Base-by-base conservation (phyloP, 1,139 yeast genomes). In the Taphrina flavorubra region DNA sequence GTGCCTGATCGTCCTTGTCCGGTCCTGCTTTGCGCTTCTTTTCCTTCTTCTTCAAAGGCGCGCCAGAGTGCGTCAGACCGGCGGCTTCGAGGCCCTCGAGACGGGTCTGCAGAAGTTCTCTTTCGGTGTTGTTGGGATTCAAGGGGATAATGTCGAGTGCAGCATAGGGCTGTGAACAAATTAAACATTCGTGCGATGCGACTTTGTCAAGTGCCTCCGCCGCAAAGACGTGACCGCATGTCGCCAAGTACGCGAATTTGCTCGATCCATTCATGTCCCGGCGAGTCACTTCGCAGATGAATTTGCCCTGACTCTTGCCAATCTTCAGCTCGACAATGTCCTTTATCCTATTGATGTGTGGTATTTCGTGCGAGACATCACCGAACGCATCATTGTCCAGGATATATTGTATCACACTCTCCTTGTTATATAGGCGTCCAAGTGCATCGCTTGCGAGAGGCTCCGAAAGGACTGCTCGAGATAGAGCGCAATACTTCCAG, bases 391-490 rank as follows among this genome's bases (percentile, higher is more conserved):
- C 76, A 20, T 79, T 79, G 37, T 79, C 79, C 2, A 88, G 76
- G 18, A 89, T 76, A 75, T 83, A 82, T 74, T 87, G 88, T 14
- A 92, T 74, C 0, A 90, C 77, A 47, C 87, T 80, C 71, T 88
- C 92, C 73, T 89, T 90, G 72, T 87, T 84, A 76, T 85, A 89
- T n/a, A 92, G 74, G 46, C 81, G 77, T 0, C 97, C 97, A 70
- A 79, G 79, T 75, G 82, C 88, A 77, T 91, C 97, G 40, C 92
- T 85, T 6, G 88, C 90, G 2, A 90, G 79, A 0, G 88, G 90
- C 6, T 75, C 76, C 10, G 71, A 74, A 25, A 86, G 77, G 11
- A 75, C 76, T 31, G 77, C 77, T 1, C 80, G 80, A 0, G 84
- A 78, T 25, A 86, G 72, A 3, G 78, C 75, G 71, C 88, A 85